Percentiles rank a stretch among this genome's conserved stretches.
Conservation (phyloP, 345 rosid genomes). For the Diplotaxis tenuifolia region DNA sequence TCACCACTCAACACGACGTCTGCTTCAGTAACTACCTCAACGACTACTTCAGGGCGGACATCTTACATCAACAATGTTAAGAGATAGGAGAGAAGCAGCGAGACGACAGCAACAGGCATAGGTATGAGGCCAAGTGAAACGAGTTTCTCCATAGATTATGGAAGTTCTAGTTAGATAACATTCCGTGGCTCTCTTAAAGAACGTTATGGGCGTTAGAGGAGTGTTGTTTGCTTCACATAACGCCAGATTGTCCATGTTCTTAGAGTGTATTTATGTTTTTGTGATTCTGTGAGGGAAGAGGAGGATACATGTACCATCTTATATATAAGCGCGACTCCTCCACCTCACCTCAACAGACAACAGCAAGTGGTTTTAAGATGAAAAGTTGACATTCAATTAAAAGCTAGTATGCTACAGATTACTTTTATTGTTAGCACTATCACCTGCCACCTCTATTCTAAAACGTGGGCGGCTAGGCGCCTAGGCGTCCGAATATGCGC, state of each 20-base stretch:
- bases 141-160: conserved; percentile 48
- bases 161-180: conserved; percentile 55
- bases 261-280: background rate
- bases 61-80: too few species aligned
- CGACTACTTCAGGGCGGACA: too few species aligned
- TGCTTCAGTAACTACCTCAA: too few species aligned
- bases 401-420: too few species aligned
- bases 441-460: too few species aligned
- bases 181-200: conserved; percentile 64
- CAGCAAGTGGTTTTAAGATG: background rate
- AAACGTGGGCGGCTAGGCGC: too few species aligned
- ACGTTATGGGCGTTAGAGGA: conserved; percentile 66
- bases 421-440: too few species aligned
- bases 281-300: background rate
- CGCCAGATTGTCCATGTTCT: conserved; percentile 45
- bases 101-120: conserved; percentile 60
- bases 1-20: too few species aligned
- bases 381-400: too few species aligned
- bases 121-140: conserved; percentile 66
- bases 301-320: background rate
- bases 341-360: background rate
- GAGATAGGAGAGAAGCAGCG: conserved; percentile 59
- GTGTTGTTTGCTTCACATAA: conserved; percentile 57
- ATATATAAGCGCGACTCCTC: background rate
- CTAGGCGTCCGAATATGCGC: too few species aligned